Conservation (phyloP, 2,329 filamentous ascomycete species). For the Xylariomycetidae sp. region DNA sequence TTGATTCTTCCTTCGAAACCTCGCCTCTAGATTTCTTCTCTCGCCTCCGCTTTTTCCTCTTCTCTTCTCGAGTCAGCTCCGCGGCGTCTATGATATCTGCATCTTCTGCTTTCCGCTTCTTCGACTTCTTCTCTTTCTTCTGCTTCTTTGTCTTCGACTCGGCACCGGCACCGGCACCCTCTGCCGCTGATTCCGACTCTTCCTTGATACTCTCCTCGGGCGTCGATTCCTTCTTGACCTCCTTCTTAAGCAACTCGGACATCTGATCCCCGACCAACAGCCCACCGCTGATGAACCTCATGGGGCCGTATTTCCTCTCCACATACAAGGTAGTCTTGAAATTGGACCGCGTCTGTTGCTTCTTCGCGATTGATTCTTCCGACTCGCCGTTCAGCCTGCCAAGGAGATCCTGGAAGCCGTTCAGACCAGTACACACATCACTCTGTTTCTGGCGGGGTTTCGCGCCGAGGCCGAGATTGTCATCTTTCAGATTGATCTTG, state of each 20-base stretch:
- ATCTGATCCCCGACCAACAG: slow-evolving; percentile 57
- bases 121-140: slow-evolving; percentile 36
- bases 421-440: slow-evolving; percentile 77
- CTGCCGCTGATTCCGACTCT: slow-evolving; percentile 15
- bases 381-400: slow-evolving; percentile 86
- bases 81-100: slow-evolving; percentile 28
- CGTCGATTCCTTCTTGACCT: slow-evolving; percentile 19
- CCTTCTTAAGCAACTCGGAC: slow-evolving; percentile 36
- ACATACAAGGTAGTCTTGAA: slow-evolving; percentile 70
- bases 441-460: slow-evolving; percentile 59
- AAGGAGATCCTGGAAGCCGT: slow-evolving; percentile 79
- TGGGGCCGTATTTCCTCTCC: slow-evolving; percentile 69
- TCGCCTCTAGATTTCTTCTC: slow-evolving; percentile 9
- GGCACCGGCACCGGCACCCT: slow-evolving; percentile 8
- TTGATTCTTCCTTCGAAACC: slow-evolving; percentile 14
- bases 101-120: slow-evolving; percentile 36
- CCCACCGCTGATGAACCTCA: slow-evolving; percentile 86
- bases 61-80: slow-evolving; percentile 30
- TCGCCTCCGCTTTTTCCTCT: slow-evolving; percentile 32
- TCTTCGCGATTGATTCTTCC: slow-evolving; percentile 65
- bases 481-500: slow-evolving; percentile 79
- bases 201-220: slow-evolving; percentile 29
- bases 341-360: slow-evolving; percentile 64
- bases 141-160: slow-evolving; percentile 29
- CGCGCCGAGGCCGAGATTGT: slow-evolving; percentile 85